phyloP scores from a whole-genome alignment of 2,329 filamentous ascomycete genomes.

The Cytospora piceae region DNA sequence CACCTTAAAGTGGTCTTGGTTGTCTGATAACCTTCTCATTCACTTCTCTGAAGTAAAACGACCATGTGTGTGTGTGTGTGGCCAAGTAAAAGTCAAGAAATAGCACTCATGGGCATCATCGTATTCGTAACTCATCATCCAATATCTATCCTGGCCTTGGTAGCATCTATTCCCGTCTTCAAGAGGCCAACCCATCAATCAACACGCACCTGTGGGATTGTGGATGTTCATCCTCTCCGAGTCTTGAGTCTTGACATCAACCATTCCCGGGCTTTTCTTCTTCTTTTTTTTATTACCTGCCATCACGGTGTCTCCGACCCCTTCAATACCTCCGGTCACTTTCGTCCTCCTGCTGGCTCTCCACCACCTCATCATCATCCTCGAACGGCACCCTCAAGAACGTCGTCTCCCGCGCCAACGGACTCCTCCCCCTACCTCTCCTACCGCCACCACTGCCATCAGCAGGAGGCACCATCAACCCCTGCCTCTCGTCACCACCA shows the following conservation, averaged over 20 bases:
- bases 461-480: constrained; percentile 15
- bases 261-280: background rate
- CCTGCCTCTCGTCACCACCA: background rate
- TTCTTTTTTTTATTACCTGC: too few relatives aligned
- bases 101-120: background rate
- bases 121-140: background rate
- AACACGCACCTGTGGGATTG: background rate
- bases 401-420: constrained; percentile 15
- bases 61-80: too few relatives aligned
- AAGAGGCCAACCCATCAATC: background rate
- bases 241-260: background rate
- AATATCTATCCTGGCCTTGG: too few relatives aligned
- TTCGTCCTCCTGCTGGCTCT: constrained; percentile 12
- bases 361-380: constrained; percentile 23
- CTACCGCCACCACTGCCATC: background rate
- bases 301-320: background rate
- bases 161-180: too few relatives aligned
- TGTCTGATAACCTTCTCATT: too few relatives aligned
- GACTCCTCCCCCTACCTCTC: constrained; percentile 20
- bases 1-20: too few relatives aligned
- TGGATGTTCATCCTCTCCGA: background rate
- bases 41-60: too few relatives aligned
- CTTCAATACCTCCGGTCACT: background rate
- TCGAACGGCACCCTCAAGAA: constrained; percentile 25
- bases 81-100: too few relatives aligned